A percentile compares a stretch with the other conserved stretches of the same genome.
Conservation (phyloP, 2,329 filamentous ascomycete species). For the Fusarium tupiense region DNA sequence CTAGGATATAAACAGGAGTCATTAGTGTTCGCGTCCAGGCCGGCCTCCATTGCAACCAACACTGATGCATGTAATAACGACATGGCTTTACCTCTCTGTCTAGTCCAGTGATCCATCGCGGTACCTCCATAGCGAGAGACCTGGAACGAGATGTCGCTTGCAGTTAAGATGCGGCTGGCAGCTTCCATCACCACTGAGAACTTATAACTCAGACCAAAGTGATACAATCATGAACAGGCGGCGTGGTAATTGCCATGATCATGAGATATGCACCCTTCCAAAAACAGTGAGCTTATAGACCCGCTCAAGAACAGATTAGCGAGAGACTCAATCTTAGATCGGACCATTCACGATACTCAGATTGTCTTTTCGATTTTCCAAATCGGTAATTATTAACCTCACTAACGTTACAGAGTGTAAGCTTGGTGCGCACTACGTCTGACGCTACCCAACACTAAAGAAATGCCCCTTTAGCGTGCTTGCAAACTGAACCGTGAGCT, state of each 20-base stretch:
- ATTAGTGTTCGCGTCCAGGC: too few relatives aligned
- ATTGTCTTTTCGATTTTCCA: neutral
- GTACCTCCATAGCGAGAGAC: too few relatives aligned
- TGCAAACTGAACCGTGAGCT: neutral
- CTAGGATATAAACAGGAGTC: neutral
- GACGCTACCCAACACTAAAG: neutral
- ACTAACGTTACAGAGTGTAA: neutral
- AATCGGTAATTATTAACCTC: neutral
- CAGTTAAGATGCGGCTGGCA: too few relatives aligned
- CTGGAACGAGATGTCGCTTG: too few relatives aligned
- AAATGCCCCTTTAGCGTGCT: neutral
- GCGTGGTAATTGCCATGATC: neutral
- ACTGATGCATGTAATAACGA: neutral
- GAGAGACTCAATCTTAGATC: neutral
- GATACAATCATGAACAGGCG: too few relatives aligned
- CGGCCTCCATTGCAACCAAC: neutral
- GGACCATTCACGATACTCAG: neutral
- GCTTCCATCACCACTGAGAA: too few relatives aligned
- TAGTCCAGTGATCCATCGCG: too few relatives aligned
- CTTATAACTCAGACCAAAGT: too few relatives aligned
- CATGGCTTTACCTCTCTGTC: neutral
- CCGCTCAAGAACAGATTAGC: neutral
- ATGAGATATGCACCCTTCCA: neutral
- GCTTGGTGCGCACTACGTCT: neutral
- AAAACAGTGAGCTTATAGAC: neutral